Base-by-base conservation (phyloP, 2,329 filamentous ascomycete species). In the Pseudogymnoascus sp. region DNA sequence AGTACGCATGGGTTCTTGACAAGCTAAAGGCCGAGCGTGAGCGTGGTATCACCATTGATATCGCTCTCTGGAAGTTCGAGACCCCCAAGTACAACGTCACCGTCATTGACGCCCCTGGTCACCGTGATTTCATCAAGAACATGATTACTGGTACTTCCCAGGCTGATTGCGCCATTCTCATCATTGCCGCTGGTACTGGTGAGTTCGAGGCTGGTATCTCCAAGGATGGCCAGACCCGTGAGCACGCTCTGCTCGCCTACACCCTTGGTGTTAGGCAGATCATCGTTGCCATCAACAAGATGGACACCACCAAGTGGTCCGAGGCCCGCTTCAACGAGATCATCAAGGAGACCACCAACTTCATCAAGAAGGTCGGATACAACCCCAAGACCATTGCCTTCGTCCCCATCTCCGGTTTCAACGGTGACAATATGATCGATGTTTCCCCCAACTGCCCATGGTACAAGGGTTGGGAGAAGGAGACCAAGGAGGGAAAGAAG, bases 51-150 rank as follows among this genome's bases (percentile, higher is more conserved):
- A 99, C 95, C 84, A 88, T 99, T 78, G 95, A 98, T 83, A 98
- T 98, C 79, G 95, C 95, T 75, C 93, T 98, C 82, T 98, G 95
- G 95, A 98, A 98, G 90, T 98, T 98, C 88, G 92, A 98, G 86
- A 98, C 95, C 76, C 88, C 90, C 77, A 96, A 90, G 84, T 97
- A 96, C 87, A 89, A 91, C 79, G 92, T 97, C 82, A 97, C 93
- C 76, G 93, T 97, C 85, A 97, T 96, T 83, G 90, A 99, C 78
- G 95, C 95, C 81, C 95, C 95, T 77, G 95, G 95, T 84, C 95
- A 99, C 84, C 93, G 95, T 95, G 95, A 99, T 80, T 99, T 98
- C 88, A 98, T 99, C 91, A 99, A 99, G 93, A 99, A 98, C 93
- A 99, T 99, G 95, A 99, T 99, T 82, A 98, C 95, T 89, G 95